phyloP scores from a whole-genome alignment of 352 stramenopile genomes.

The Phytophthora melonis region DNA sequence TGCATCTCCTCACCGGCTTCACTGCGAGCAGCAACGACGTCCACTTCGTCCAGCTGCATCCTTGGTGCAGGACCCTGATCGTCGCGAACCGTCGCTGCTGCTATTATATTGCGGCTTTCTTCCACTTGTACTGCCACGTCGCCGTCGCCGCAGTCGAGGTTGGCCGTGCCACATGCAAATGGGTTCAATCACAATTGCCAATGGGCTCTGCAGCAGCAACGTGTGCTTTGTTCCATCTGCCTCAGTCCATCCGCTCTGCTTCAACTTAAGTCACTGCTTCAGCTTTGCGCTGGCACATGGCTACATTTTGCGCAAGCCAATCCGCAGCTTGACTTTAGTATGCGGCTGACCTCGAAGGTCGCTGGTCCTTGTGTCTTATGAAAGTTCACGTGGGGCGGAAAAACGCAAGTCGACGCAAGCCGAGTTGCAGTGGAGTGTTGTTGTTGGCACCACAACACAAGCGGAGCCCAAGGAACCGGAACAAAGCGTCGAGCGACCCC shows the following conservation, averaged over 20 bases:
- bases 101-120: not conserved
- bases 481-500: not conserved
- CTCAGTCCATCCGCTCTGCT: conserved; percentile 5
- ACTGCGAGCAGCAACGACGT: not conserved
- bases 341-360: conserved; percentile 21
- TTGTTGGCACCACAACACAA: conserved; percentile 7
- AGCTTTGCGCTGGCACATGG: conserved; percentile 21
- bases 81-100: conserved; percentile 23
- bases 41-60: conserved; percentile 21
- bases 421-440: conserved; percentile 25
- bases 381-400: conserved; percentile 22
- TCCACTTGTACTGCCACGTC: not conserved
- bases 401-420: conserved; percentile 10
- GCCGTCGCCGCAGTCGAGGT: not conserved
- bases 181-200: conserved; percentile 13
- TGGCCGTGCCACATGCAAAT: conserved; percentile 4
- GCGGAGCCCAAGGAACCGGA: conserved; percentile 10
- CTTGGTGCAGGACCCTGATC: not conserved
- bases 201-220: conserved; percentile 10
- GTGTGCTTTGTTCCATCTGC: not conserved
- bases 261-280: conserved; percentile 23
- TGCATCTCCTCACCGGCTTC: not conserved
- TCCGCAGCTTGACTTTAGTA: conserved; percentile 31
- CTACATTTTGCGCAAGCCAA: conserved; percentile 29
- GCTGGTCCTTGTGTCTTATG: conserved; percentile 19